Percentiles rank a stretch among this genome's conserved stretches.
These are phyloP conservation scores for Pseudofabraea citricarpa DNA, from an alignment of 2,329 filamentous ascomycete species.

Conservation along the genomic window DNA sequence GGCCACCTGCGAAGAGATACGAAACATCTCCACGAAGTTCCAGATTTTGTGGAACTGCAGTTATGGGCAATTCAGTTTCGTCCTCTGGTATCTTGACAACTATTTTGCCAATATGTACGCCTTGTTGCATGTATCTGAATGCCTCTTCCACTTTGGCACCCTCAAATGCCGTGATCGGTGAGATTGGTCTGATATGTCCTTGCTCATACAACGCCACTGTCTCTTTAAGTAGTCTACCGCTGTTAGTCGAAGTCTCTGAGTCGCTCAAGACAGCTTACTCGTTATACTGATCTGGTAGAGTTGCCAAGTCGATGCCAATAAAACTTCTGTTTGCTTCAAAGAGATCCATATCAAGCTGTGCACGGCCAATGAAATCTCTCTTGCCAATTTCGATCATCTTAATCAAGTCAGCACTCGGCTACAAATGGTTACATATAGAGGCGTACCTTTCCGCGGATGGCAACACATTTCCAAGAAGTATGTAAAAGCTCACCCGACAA, in stretches of 20 bases:
- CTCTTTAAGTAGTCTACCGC: constrained; percentile 4
- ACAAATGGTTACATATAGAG: not conserved
- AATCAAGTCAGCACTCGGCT: not conserved
- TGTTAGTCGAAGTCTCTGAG: not conserved
- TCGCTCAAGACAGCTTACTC: constrained; percentile 2
- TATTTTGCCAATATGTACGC: constrained; percentile 11
- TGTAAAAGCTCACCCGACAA: constrained; percentile 18
- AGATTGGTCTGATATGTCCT: constrained; percentile 12
- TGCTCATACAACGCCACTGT: constrained; percentile 1
- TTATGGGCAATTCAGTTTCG: not conserved
- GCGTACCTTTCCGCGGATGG: constrained; percentile 28
- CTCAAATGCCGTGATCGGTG: constrained; percentile 7
- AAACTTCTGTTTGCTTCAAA: constrained; percentile 24
- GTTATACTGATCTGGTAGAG: constrained; percentile 1
- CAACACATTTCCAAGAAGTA: constrained; percentile 27
- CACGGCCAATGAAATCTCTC: constrained; percentile 21
- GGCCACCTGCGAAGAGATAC: constrained; percentile 36
- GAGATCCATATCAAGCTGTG: constrained; percentile 13
- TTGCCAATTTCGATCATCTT: constrained; percentile 34
- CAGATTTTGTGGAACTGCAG: not conserved
- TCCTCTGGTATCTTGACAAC: constrained; percentile 5
- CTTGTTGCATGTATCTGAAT: constrained; percentile 11
- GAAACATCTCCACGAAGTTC: constrained; percentile 15
- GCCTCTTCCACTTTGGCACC: constrained; percentile 2
- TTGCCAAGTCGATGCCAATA: constrained; percentile 15